These are phyloP conservation scores for Scheffersomyces lignicola DNA, from an alignment of 1,139 yeast species.

Conservation along the genomic window DNA sequence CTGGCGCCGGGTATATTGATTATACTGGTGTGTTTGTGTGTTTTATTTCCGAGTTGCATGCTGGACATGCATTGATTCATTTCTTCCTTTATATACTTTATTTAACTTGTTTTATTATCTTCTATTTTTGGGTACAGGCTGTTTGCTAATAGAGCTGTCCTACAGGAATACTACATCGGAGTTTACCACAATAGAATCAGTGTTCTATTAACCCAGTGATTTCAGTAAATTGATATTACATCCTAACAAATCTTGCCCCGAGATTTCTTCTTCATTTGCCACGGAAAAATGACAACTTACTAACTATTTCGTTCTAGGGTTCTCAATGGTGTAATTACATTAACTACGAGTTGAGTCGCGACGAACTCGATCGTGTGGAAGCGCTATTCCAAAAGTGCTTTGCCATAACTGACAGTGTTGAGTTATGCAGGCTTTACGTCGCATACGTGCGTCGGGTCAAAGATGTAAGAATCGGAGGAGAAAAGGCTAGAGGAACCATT, in stretches of 20 bases:
- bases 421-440: conserved; percentile 73
- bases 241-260: no score
- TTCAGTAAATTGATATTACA: no score
- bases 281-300: conserved; percentile 7
- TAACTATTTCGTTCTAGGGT: conserved; percentile 32
- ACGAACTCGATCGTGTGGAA: conserved; percentile 70
- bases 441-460: conserved; percentile 78
- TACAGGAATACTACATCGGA: no score
- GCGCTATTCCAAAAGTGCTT: conserved; percentile 62
- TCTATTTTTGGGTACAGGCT: not conserved
- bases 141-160: no score
- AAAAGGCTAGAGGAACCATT: conserved; percentile 73
- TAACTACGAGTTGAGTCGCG: conserved; percentile 64
- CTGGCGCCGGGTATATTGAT: no score
- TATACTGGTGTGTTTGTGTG: conserved; percentile 1
- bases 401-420: conserved; percentile 57
- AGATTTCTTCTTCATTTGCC: not conserved
- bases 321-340: conserved; percentile 75
- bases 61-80: no score
- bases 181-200: no score
- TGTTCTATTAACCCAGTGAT: no score
- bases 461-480: conserved; percentile 81
- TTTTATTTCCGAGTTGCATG: no score
- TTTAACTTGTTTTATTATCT: conserved; percentile 4
- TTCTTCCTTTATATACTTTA: no score